Evolutionary conservation across 2,329 filamentous ascomycete genomes (phyloP), one percentile per base, ranked within the genome.

Genomic region (Ampelomyces quisqualis): DNA sequence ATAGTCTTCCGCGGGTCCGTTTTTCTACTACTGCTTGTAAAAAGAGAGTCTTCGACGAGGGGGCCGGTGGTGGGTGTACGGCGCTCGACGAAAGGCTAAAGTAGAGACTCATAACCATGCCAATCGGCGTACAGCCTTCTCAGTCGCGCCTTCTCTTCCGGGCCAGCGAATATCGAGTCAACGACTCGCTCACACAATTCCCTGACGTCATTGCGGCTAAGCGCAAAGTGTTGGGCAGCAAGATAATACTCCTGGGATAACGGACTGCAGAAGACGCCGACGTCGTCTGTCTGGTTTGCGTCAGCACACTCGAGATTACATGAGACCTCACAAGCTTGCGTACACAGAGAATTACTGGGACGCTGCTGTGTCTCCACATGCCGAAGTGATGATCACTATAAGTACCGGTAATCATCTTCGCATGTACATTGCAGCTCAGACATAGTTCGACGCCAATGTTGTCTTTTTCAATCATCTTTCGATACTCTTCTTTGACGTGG

Each of bases 391-490:
- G 88, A 34, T 81, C 81, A 42, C 77, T 57, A 54, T 77, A 79
- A 1, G 81, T 79, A 0, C 85, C 84, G 1, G 73, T 70, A 35
- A 85, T 82, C 80, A 93, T 82, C 51, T 81, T 82, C 2, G 85
- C 85, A 51, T 84, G 80, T 2, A 93, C 86, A 56, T 93, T 93
- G 66, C 88, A 91, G 51, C 83, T 88, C 46, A 93, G 70, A 47
- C 88, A 93, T 24, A 93, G 62, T 67, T 93, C 88, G 9, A 93
- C 65, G 2, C 84, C 86, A 19, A 90, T 61, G 1, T 73, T 73
- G 9, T 73, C 71, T 31, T 63, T 55, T 8, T 70, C 65, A 43
- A 84, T 86, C 52, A 79, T 74, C 30, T 67, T 58, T 58, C 78
- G 82, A n/a, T 84, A 70, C 18, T 69, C 67, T 1, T 82, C 77